phyloP scores from a whole-genome alignment of 805 yeast genomes.

The Saturnispora hagleri region DNA sequence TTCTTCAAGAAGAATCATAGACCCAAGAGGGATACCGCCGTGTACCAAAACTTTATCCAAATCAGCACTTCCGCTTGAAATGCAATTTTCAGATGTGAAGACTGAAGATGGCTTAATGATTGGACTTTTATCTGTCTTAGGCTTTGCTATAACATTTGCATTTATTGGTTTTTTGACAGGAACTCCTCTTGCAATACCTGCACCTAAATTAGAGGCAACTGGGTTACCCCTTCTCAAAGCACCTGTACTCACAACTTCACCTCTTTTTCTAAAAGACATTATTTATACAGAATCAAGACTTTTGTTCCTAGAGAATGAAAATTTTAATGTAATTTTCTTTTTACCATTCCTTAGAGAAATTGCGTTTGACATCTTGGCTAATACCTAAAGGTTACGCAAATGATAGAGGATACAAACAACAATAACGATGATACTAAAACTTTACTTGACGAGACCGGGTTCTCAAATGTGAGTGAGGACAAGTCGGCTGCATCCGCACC shows the following conservation, averaged over 20 bases:
- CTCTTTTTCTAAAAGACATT: constrained; percentile 55
- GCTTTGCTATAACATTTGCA: neutral
- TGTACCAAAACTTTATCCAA: constrained; percentile 69
- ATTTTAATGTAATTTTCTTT: neutral
- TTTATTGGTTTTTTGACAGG: neutral
- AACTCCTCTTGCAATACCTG: neutral
- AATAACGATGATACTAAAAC: constrained; percentile 7
- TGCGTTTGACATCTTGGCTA: neutral
- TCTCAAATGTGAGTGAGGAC: neutral
- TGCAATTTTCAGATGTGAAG: constrained; percentile 61
- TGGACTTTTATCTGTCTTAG: constrained; percentile 29
- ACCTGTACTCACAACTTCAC: constrained; percentile 33
- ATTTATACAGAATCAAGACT: neutral
- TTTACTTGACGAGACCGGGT: neutral
- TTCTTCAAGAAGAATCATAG: constrained; percentile 65
- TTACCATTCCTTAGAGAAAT: neutral
- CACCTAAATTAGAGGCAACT: neutral
- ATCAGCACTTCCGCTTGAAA: constrained; percentile 74
- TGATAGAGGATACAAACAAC: neutral
- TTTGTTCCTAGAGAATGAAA: neutral
- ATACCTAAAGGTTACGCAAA: neutral
- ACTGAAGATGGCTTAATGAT: constrained; percentile 66
- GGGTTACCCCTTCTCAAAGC: constrained; percentile 10
- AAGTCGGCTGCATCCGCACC: constrained; percentile 7
- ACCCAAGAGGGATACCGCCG: constrained; percentile 78